Conservation (phyloP, 768 basidiomycete genomes). For the Termitomyces sp. region DNA sequence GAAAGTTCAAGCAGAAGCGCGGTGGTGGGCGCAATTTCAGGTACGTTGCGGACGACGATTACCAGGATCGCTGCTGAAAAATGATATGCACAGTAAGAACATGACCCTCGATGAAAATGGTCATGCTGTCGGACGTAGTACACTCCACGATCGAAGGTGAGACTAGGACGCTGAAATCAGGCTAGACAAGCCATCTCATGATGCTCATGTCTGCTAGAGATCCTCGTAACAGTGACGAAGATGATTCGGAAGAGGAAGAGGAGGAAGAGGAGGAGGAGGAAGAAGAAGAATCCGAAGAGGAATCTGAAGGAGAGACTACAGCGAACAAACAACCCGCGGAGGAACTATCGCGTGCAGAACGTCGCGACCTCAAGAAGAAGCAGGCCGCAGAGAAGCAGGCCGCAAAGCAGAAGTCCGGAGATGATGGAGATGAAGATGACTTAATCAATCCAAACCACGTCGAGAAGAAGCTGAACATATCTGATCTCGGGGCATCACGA, state of each 20-base stretch:
- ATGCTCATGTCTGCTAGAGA: constrained; percentile 9
- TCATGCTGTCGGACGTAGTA: constrained; percentile 36
- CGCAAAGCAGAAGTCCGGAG: constrained; percentile 32
- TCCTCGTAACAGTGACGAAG: constrained; percentile 27
- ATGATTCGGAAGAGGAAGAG: constrained; percentile 40
- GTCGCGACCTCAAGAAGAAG: constrained; percentile 82
- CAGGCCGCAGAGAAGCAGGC: constrained; percentile 34
- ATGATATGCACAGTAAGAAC: constrained; percentile 41
- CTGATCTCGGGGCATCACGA: constrained; percentile 62
- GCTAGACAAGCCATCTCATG: constrained; percentile 2
- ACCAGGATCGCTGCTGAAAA: constrained; percentile 4
- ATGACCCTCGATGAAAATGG: constrained; percentile 55
- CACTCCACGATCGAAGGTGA: constrained; percentile 30
- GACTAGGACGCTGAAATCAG: constrained; percentile 14
- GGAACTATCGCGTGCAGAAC: constrained; percentile 67
- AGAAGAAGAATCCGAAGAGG: constrained; percentile 21
- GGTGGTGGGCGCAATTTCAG: constrained; percentile 88
- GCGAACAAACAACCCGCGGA: constrained; percentile 34
- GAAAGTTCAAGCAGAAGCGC: constrained; percentile 82
- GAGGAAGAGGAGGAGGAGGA: constrained; percentile 38
- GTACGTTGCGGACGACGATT: constrained; percentile 25
- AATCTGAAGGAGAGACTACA: constrained; percentile 36
- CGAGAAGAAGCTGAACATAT: constrained; percentile 67
- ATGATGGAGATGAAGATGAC: constrained; percentile 49
- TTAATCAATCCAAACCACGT: constrained; percentile 78